These are phyloP conservation scores for Colletotrichum orbiculare DNA, from an alignment of 2,329 filamentous ascomycete genomes.

Conservation along the genomic window DNA sequence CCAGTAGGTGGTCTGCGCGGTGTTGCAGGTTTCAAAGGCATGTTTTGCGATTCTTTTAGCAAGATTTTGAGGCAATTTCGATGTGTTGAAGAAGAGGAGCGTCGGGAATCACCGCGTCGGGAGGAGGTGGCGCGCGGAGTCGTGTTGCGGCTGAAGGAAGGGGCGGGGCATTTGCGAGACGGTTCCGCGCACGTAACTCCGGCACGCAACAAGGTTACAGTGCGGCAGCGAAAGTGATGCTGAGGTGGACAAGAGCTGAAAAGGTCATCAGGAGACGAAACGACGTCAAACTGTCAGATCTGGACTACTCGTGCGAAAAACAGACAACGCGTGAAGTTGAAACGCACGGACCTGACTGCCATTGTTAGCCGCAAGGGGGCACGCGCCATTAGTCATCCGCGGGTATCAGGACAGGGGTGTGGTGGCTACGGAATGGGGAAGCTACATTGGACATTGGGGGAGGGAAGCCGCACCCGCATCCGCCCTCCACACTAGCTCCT, in stretches of 20 bases:
- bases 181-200: conserved; percentile 35
- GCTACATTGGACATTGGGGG: conserved; percentile 19
- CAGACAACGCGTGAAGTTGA: conserved; percentile 55
- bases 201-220: conserved; percentile 37
- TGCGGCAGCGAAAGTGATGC: conserved; percentile 30
- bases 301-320: conserved; percentile 47
- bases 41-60: conserved; percentile 35
- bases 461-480: conserved; percentile 33
- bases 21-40: conserved; percentile 49
- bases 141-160: conserved; percentile 35
- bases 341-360: conserved; percentile 44
- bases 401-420: conserved; percentile 8
- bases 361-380: conserved; percentile 33
- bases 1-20: conserved; percentile 55
- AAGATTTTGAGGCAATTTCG: conserved; percentile 19
- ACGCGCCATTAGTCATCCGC: conserved; percentile 37
- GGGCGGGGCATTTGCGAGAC: conserved; percentile 37
- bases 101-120: conserved; percentile 40
- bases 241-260: conserved; percentile 26
- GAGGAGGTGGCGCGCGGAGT: conserved; percentile 39
- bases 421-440: conserved; percentile 1
- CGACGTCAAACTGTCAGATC: conserved; percentile 49
- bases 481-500: conserved; percentile 23
- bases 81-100: conserved; percentile 22
- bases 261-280: conserved; percentile 43